These are phyloP conservation scores for Rugonectria rugulosa DNA, from an alignment of 2,329 filamentous ascomycete species.

Conservation along the genomic window DNA sequence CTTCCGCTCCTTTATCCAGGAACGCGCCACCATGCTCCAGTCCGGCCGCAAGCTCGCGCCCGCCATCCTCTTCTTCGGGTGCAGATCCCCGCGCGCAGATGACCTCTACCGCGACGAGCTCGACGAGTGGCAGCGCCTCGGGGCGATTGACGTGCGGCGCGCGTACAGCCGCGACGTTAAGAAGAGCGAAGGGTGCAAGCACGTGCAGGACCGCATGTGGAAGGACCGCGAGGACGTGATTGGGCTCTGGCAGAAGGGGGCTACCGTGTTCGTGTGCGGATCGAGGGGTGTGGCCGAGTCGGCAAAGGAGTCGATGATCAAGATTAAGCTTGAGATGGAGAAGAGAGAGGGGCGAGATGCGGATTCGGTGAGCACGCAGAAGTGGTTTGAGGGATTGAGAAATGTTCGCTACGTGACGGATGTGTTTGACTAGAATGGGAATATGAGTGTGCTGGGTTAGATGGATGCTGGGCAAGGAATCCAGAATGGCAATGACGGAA, in stretches of 20 bases:
- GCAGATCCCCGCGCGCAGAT: slow-evolving; percentile 53
- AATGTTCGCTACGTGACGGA: slow-evolving; percentile 64
- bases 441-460: neutral
- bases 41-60: slow-evolving; percentile 62
- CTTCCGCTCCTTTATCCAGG: slow-evolving; percentile 68
- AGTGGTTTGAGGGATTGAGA: slow-evolving; percentile 55
- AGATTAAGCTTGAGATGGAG: slow-evolving; percentile 44
- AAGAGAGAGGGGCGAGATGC: slow-evolving; percentile 22
- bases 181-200: slow-evolving; percentile 53
- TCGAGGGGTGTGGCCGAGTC: slow-evolving; percentile 52
- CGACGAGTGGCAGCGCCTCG: slow-evolving; percentile 62
- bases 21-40: slow-evolving; percentile 59
- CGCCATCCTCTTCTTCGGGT: slow-evolving; percentile 70
- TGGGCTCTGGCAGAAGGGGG: slow-evolving; percentile 49
- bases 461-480: no score
- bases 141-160: slow-evolving; percentile 61
- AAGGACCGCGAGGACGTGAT: slow-evolving; percentile 44
- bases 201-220: slow-evolving; percentile 50
- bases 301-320: slow-evolving; percentile 42
- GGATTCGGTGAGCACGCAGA: slow-evolving; percentile 45
- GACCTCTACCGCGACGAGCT: slow-evolving; percentile 48
- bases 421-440: slow-evolving; percentile 61
- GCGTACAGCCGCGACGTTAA: slow-evolving; percentile 56
- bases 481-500: no score
- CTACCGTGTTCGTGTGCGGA: slow-evolving; percentile 69